These are phyloP conservation scores for Micromonas commoda DNA, from an alignment of 139 green algal genomes.

Conservation along the genomic window DNA sequence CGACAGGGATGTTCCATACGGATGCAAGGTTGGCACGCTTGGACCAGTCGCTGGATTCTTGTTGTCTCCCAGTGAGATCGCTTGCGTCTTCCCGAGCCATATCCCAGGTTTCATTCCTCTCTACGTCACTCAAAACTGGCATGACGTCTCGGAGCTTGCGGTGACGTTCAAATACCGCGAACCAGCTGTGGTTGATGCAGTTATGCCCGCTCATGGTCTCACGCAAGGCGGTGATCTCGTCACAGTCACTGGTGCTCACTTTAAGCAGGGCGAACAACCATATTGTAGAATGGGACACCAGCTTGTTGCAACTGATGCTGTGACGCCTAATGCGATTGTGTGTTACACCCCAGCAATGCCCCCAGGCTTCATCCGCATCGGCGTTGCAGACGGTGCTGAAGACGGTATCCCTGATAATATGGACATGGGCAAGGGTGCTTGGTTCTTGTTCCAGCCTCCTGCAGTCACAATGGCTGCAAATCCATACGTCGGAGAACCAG, in stretches of 20 bases:
- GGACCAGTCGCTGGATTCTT: background rate
- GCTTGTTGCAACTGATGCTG: background rate
- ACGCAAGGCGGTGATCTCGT: background rate
- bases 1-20: background rate
- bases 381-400: background rate
- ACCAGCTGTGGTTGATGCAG: background rate
- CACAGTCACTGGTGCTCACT: background rate
- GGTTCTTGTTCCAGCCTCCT: background rate
- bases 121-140: background rate
- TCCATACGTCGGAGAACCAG: too few species aligned
- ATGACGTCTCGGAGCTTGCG: background rate
- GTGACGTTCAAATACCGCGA: background rate
- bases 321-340: background rate
- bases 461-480: background rate
- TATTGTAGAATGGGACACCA: background rate
- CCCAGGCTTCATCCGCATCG: background rate
- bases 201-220: background rate
- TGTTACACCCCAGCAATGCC: background rate
- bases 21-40: background rate
- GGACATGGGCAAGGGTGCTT: background rate
- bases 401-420: background rate
- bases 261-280: background rate
- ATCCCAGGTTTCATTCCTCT: background rate
- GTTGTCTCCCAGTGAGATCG: background rate
- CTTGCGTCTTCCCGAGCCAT: conserved; percentile 9